Evolutionary conservation across 495 filamentous ascomycete genomes (phyloP), one percentile per base, ranked within the genome.

Genomic region (Aspergillus panamensis): DNA sequence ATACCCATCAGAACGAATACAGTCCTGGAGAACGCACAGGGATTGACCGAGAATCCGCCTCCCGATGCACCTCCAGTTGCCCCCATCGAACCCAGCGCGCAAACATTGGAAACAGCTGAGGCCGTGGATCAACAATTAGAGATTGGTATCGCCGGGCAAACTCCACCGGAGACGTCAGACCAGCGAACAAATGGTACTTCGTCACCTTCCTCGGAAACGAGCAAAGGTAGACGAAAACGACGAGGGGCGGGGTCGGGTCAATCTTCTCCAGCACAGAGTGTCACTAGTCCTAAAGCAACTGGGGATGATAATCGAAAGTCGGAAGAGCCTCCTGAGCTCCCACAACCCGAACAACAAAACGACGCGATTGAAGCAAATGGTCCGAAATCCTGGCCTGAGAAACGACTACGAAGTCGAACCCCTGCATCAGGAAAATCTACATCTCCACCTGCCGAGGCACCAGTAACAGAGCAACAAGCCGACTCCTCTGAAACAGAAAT

Each of bases 181-280:
- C 29, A 52, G 13, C 35, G 37, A 29, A 8, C 45, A 20, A 59
- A 62, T 39, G 60, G 47, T n/a, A 59, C 54, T 13, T 29, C 57
- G 17, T 58, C 63, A 32, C 59, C 59, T 40, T 13, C 33, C 8
- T 44, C 45, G 9, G 55, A 60, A 17, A 52, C 47, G 3, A 30
- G 53, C 1, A 60, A 49, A 21, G 49, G 52, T 31, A 59, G 56
- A 21, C 47, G 55, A 19, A 59, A 51, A 47, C 47, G 54, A 30
- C 48, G 60, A 50, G 43, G 51, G n/a, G 39, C 51, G 14, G 53
- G 56, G n/a, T 45, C 43, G 0, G 48, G 44, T 20, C 30, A 47
- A 42, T 56, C 59, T 14, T 43, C 53, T 21, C 16, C 17, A 39
- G 39, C 52, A 3, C n/a, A 51, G 1, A 32, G 20, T 45, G 30